These are phyloP conservation scores for Gracilaria vermiculophylla DNA, from an alignment of 23 red algal species.

Conservation along the genomic window DNA sequence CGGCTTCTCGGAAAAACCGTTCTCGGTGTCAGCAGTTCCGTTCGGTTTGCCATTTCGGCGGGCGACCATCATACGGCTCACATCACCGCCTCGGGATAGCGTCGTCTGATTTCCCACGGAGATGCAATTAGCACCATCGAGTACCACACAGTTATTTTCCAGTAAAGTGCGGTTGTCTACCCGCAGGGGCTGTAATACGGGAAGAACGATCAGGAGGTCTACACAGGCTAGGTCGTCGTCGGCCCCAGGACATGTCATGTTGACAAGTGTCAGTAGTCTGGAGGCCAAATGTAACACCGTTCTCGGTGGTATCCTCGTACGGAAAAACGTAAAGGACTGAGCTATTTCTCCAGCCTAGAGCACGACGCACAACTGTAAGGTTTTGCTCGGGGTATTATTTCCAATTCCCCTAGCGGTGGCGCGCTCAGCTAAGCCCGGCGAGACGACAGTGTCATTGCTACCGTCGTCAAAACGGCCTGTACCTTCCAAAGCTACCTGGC, in stretches of 20 bases:
- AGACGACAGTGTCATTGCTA: conserved; percentile 7
- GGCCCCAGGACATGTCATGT: neutral
- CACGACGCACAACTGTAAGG: neutral
- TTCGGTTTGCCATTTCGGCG: neutral
- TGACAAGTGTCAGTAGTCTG: neutral
- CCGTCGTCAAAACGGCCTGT: neutral
- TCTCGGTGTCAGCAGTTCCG: no score
- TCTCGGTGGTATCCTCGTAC: neutral
- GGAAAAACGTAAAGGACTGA: neutral
- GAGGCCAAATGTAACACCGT: neutral
- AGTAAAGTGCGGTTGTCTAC: neutral
- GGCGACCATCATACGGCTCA: neutral
- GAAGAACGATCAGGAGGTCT: neutral
- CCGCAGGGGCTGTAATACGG: neutral
- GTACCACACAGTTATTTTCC: neutral
- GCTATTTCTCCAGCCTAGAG: neutral
- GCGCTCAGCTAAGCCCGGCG: neutral
- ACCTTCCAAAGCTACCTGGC: neutral
- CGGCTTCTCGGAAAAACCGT: neutral
- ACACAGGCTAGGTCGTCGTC: neutral
- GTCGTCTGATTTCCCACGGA: neutral
- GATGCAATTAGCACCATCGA: neutral
- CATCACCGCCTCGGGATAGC: neutral
- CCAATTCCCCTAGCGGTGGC: neutral
- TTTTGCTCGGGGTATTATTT: neutral